Conservation (phyloP, 208 protist genomes). For the Leishmania guyanensis region DNA sequence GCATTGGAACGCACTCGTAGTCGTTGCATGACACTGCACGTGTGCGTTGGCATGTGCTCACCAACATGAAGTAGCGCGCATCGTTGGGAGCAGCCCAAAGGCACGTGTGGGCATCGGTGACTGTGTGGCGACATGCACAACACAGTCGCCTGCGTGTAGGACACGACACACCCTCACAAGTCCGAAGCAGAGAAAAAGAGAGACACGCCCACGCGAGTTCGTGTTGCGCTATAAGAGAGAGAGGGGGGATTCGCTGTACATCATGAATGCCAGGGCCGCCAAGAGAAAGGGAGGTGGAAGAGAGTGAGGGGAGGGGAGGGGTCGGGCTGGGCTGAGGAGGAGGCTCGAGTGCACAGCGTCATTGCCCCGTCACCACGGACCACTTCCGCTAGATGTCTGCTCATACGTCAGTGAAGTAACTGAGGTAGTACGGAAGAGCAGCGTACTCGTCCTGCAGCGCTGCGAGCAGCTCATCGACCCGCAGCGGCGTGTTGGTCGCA, state of each 20-base stretch:
- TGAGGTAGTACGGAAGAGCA: constrained; percentile 49
- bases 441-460: constrained; percentile 42
- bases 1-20: neutral
- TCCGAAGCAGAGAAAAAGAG: neutral
- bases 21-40: neutral
- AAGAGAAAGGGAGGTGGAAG: neutral
- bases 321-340: neutral
- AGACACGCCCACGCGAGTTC: neutral
- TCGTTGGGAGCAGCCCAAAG: neutral
- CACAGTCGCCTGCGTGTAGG: neutral
- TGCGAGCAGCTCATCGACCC: constrained; percentile 28
- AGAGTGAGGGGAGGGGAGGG: neutral
- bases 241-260: constrained; percentile 1
- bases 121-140: neutral
- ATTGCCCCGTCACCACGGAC: neutral
- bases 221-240: neutral
- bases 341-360: neutral
- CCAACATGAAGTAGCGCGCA: constrained; percentile 1
- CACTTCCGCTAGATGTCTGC: neutral
- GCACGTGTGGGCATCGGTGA: neutral
- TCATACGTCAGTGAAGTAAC: constrained; percentile 24
- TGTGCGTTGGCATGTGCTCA: constrained; percentile 1
- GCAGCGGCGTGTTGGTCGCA: constrained; percentile 16
- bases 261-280: neutral
- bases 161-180: neutral